Evolutionary conservation across 164 flowering plant genomes (phyloP).

Genomic region (Magnolia officinalis): DNA sequence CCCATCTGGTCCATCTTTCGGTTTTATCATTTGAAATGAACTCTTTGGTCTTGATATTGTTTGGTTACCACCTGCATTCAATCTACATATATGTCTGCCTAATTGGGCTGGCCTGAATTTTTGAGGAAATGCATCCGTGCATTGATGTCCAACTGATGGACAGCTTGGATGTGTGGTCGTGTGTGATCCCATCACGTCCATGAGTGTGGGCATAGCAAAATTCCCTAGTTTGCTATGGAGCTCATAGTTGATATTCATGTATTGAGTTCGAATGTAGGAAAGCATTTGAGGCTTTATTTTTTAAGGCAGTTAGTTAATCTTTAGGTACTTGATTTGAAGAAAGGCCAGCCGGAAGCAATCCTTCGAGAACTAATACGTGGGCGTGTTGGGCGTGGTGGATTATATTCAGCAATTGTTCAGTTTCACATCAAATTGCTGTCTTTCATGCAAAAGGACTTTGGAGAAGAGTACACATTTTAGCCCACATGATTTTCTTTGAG

Average conservation of each 20-base stretch:
- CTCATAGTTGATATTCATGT: not conserved
- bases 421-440: constrained; percentile 52
- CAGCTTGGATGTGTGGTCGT: not conserved
- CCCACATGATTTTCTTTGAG: not conserved
- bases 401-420: constrained; percentile 37
- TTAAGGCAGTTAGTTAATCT: not conserved
- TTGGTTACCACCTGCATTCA: not conserved
- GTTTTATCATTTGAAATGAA: no score
- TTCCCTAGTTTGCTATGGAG: not conserved
- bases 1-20: not conserved
- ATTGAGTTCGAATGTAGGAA: not conserved
- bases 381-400: constrained; percentile 32
- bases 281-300: not conserved
- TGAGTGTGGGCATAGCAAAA: not conserved
- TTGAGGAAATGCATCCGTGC: not conserved
- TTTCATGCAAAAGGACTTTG: constrained; percentile 45
- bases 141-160: not conserved
- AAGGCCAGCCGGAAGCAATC: constrained; percentile 59
- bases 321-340: constrained; percentile 60
- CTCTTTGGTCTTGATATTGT: not conserved
- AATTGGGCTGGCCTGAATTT: not conserved
- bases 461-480: constrained; percentile 40
- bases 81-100: not conserved
- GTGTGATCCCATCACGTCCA: not conserved
- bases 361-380: constrained; percentile 55